These are phyloP conservation scores for Cytospora schulzeri DNA, from an alignment of 2,329 filamentous ascomycete genomes.

Conservation along the genomic window DNA sequence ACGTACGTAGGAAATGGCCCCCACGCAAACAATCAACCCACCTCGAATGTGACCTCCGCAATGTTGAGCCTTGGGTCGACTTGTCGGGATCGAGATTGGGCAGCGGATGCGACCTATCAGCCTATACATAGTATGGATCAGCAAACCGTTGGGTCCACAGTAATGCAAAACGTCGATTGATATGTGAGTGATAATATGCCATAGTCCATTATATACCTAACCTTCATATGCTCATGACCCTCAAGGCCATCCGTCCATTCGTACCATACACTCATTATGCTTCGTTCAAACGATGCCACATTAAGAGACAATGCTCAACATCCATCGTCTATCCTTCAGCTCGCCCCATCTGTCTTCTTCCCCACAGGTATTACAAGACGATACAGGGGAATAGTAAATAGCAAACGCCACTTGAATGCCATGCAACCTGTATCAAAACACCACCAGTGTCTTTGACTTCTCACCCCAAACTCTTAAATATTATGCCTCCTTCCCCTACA, in stretches of 20 bases:
- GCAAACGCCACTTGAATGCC: constrained; percentile 19
- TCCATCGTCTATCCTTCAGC: background rate
- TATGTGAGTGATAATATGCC: background rate
- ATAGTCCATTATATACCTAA: constrained; percentile 14
- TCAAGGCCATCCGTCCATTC: background rate
- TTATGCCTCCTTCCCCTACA: constrained; percentile 45
- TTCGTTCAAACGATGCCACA: constrained; percentile 18
- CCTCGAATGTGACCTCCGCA: too few relatives aligned
- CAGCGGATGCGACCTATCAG: too few relatives aligned
- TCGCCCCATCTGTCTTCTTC: background rate
- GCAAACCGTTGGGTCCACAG: background rate
- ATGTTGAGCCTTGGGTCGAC: background rate
- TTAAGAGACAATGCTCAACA: constrained; percentile 2
- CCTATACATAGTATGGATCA: background rate
- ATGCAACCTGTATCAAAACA: background rate
- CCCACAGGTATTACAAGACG: constrained; percentile 5
- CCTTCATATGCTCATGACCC: background rate
- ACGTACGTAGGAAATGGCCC: too few relatives aligned
- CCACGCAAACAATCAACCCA: background rate
- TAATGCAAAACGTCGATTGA: background rate
- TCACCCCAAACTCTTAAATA: constrained; percentile 17
- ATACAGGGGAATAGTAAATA: constrained; percentile 7
- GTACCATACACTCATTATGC: constrained; percentile 16
- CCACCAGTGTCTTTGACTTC: constrained; percentile 4
- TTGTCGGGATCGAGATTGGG: background rate